Evolutionary conservation across 2,329 filamentous ascomycete species (phyloP).

Genomic region (Fusarium praegraminearum): DNA sequence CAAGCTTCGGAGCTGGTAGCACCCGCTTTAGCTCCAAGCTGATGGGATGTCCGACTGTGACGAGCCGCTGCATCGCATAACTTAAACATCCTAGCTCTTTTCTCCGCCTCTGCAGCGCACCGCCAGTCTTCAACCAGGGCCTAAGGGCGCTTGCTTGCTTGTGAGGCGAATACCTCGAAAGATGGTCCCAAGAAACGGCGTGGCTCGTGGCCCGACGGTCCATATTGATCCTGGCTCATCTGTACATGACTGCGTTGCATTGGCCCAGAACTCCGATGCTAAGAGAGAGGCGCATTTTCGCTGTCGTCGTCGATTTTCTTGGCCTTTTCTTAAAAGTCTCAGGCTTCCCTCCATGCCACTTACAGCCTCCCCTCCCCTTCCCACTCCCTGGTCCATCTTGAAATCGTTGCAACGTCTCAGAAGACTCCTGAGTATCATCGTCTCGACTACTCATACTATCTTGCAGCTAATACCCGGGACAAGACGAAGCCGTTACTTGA

Average conservation of each 20-base stretch:
- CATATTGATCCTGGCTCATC: slow-evolving; percentile 26
- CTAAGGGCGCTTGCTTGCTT: slow-evolving; percentile 24
- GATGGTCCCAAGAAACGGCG: slow-evolving; percentile 32
- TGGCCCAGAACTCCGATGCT: slow-evolving; percentile 26
- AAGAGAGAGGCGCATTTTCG: slow-evolving; percentile 30
- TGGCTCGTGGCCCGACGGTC: slow-evolving; percentile 39
- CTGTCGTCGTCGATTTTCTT: slow-evolving; percentile 32
- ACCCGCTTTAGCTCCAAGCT: slow-evolving; percentile 32
- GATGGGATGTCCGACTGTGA: slow-evolving; percentile 30
- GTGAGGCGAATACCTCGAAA: slow-evolving; percentile 29
- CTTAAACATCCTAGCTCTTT: slow-evolving; percentile 26
- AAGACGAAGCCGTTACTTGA: slow-evolving; percentile 32
- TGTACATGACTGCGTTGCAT: slow-evolving; percentile 37
- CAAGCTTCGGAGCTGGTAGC: slow-evolving; percentile 8
- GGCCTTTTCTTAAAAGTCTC: slow-evolving; percentile 42
- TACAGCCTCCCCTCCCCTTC: slow-evolving; percentile 27
- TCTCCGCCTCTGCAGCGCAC: slow-evolving; percentile 36
- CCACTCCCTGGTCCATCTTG: slow-evolving; percentile 31
- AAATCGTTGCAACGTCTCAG: slow-evolving; percentile 41
- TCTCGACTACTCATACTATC: slow-evolving; percentile 25
- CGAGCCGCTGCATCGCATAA: slow-evolving; percentile 40
- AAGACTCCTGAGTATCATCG: slow-evolving; percentile 39
- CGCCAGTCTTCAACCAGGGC: slow-evolving; percentile 22
- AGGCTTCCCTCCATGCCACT: slow-evolving; percentile 31
- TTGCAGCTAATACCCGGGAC: slow-evolving; percentile 40